phyloP scores from a whole-genome alignment of 163 green algal genomes.

The Scenedesmus sp. region DNA sequence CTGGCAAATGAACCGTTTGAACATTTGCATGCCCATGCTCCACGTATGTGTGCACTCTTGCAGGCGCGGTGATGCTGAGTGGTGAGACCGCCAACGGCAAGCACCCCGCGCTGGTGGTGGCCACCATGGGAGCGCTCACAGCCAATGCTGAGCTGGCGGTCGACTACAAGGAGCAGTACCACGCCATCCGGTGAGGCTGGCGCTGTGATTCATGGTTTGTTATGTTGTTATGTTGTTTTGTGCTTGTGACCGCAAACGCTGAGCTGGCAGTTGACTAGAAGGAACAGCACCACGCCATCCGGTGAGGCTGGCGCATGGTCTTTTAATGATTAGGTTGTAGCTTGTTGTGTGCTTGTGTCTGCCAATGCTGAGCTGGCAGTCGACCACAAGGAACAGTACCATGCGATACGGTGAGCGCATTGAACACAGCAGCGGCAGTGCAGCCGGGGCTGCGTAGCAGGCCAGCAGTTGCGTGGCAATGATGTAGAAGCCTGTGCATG shows the following conservation, averaged over 20 bases:
- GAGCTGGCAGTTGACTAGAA: constrained; percentile 73
- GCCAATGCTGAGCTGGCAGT: constrained; percentile 17
- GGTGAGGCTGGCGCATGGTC: constrained; percentile 11
- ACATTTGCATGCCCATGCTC: not conserved
- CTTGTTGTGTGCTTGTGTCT: too few relatives aligned
- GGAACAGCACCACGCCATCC: constrained; percentile 57
- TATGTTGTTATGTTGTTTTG: too few relatives aligned
- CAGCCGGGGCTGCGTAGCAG: too few relatives aligned
- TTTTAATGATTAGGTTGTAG: not conserved
- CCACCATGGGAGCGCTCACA: constrained; percentile 69
- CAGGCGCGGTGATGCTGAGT: constrained; percentile 55
- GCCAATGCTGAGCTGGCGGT: constrained; percentile 72
- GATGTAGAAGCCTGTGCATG: too few relatives aligned
- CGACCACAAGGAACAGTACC: constrained; percentile 42
- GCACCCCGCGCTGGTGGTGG: constrained; percentile 71
- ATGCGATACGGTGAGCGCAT: not conserved
- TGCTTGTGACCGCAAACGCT: constrained; percentile 57
- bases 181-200: constrained; percentile 54
- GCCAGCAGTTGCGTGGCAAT: too few relatives aligned
- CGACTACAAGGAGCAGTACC: constrained; percentile 63
- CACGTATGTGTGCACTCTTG: not conserved
- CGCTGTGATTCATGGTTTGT: not conserved
- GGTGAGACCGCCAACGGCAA: constrained; percentile 82
- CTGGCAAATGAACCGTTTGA: too few relatives aligned
- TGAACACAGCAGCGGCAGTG: too few relatives aligned